These are phyloP conservation scores for Hygrophila difformis DNA, from an alignment of 257 asterid species.

Conservation along the genomic window DNA sequence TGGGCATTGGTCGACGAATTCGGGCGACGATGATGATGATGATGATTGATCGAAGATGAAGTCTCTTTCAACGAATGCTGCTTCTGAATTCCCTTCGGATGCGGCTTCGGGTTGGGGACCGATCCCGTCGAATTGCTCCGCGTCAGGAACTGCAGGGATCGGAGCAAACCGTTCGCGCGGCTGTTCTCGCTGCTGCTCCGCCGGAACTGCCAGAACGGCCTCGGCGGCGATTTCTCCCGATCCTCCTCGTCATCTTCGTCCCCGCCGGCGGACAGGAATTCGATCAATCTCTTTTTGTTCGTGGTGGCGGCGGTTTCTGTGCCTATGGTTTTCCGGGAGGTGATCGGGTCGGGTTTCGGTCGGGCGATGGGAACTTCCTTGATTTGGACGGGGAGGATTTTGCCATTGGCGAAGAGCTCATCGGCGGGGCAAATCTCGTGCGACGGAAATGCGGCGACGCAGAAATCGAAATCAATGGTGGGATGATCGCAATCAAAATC, in stretches of 20 bases:
- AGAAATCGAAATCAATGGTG: neutral
- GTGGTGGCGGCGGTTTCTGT: neutral
- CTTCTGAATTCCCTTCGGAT: conserved; percentile 20
- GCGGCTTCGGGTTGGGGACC: conserved; percentile 32
- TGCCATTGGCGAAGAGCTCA: conserved; percentile 55
- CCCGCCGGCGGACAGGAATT: conserved; percentile 23
- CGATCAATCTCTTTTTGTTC: conserved; percentile 37
- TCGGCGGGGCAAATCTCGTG: conserved; percentile 44
- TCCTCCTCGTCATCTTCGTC: conserved; percentile 16
- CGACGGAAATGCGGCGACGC: conserved; percentile 6
- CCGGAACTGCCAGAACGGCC: conserved; percentile 50
- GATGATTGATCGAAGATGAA: neutral
- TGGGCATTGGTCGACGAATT: conserved; percentile 21
- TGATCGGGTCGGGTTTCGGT: neutral
- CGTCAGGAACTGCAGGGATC: conserved; percentile 35
- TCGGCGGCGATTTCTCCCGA: conserved; percentile 11
- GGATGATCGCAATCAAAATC: neutral
- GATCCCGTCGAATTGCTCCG: conserved; percentile 63
- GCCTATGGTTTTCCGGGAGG: neutral
- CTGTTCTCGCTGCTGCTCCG: conserved; percentile 37
- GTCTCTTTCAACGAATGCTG: conserved; percentile 29
- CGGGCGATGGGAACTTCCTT: conserved; percentile 20
- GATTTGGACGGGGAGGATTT: conserved; percentile 43
- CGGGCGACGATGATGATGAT: neutral
- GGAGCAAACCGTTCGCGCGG: conserved; percentile 18